phyloP scores from a whole-genome alignment of 495 filamentous ascomycete genomes.

The Saxophila tyrrhenica region DNA sequence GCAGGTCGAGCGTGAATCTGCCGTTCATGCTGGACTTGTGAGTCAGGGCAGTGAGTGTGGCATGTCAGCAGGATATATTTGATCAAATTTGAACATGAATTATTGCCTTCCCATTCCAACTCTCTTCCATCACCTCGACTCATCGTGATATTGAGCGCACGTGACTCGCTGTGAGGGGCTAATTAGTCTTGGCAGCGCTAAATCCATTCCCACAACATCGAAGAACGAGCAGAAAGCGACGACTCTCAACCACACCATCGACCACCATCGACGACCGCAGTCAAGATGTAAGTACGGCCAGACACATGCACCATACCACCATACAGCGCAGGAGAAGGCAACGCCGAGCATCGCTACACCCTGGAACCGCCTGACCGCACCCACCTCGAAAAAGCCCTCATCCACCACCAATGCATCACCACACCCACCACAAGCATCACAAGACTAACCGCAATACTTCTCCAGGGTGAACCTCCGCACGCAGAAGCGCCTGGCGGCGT shows the following conservation, averaged over 20 bases:
- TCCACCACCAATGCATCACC: conserved; percentile 1
- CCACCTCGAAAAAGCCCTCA: conserved; percentile 1
- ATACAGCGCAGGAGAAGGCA: not conserved
- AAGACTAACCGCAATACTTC: conserved; percentile 6
- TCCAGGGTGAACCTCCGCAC: conserved; percentile 97
- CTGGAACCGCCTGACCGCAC: conserved; percentile 1
- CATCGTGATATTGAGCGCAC: not conserved
- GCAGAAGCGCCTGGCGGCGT: conserved; percentile 98
- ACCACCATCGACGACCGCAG: conserved; percentile 15
- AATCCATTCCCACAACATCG: no score
- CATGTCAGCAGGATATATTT: no score
- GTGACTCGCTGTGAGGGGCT: not conserved
- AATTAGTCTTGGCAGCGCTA: no score
- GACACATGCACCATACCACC: not conserved
- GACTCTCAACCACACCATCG: conserved; percentile 14
- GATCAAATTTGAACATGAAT: no score
- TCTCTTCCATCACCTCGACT: not conserved
- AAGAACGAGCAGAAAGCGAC: not conserved
- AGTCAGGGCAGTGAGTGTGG: not conserved
- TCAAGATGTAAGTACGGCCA: conserved; percentile 17
- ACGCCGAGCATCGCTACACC: not conserved
- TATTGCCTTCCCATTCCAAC: no score
- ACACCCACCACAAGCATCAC: not conserved
- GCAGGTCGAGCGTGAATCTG: conserved; percentile 2
- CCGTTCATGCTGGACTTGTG: conserved; percentile 7